Evolutionary conservation across 169 alveolate species (phyloP), one percentile per base, ranked within the genome.

Genomic region (Theileria equi): DNA sequence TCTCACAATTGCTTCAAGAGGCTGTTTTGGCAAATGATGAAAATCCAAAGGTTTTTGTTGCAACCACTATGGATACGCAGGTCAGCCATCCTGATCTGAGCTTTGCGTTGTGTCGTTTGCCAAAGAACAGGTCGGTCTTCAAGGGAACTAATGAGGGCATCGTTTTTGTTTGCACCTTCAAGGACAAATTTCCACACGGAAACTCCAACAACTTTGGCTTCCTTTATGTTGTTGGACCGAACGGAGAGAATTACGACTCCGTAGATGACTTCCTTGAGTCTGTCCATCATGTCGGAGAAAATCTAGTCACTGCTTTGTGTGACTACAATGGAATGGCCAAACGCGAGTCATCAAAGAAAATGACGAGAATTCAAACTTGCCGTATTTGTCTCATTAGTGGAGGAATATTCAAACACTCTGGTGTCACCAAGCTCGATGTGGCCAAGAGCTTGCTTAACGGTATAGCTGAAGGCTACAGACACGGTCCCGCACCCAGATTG

Each of bases 291-390:
- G 59, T 86, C 28, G 91, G 90, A 32, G 89, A 79, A 64, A 88
- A 88, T 63, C 61, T 88, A 28, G 88, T 88, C 90, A 88, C 93
- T 1, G 83, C 91, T 6, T 59, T 88, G 19, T 85, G 92, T 64
- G 93, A 88, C 84, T 84, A 82, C 80, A 88, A 88, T 50, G 93
- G 93, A 21, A 74, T 58, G 61, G 92, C 86, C 11, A 86, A 88
- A 50, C 74, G 93, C 43, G 93, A 84, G 48, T 59, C 78, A 26
- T 62, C 81, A 4, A 63, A 57, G 32, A 72, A 71, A 35, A 77
- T 61, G 25, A 72, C 67, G 31, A 38, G 92, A 57, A 85, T 88
- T 71, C 35, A 85, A 41, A 36, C 72, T 1, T 88, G 93, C 63
- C 81, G 91, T 61, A 76, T 86, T 25, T 64, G 71, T 48, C 79